Percentiles rank a stretch among this genome's conserved stretches.
Evolutionary conservation across 73 alveolate genomes (phyloP).

Genomic region (Stentor coeruleus): DNA sequence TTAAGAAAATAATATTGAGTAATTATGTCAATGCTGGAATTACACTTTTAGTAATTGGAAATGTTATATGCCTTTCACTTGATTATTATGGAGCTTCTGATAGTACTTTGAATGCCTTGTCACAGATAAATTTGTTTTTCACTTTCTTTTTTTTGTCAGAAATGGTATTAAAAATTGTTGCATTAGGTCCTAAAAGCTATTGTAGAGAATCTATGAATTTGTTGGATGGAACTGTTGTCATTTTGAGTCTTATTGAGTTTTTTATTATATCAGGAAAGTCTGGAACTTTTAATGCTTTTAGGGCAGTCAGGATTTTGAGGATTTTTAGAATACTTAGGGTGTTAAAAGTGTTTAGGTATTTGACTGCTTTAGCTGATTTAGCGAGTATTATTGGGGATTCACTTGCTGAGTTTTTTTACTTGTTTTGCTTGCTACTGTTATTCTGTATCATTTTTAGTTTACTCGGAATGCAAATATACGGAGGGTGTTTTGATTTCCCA

Average conservation of each 20-base stretch:
- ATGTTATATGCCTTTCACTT: slow-evolving; percentile 62
- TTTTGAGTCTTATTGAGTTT: slow-evolving; percentile 81
- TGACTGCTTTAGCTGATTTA: slow-evolving; percentile 75
- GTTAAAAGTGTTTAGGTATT: slow-evolving; percentile 77
- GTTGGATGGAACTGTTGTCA: slow-evolving; percentile 78
- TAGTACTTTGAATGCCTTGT: background rate
- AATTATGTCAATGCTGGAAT: no score
- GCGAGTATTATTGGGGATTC: slow-evolving; percentile 60
- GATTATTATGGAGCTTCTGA: slow-evolving; percentile 34
- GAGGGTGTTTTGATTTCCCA: slow-evolving; percentile 66
- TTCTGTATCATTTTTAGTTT: slow-evolving; percentile 88
- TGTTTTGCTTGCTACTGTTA: slow-evolving; percentile 81
- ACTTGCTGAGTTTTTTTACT: slow-evolving; percentile 20
- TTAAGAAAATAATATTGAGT: no score
- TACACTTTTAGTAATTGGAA: slow-evolving; percentile 29
- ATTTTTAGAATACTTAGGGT: slow-evolving; percentile 93
- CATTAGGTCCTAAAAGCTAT: slow-evolving; percentile 55
- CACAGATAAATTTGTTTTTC: background rate
- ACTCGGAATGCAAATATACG: slow-evolving; percentile 93
- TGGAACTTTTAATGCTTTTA: slow-evolving; percentile 51
- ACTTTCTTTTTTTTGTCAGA: slow-evolving; percentile 47
- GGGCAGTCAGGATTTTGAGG: slow-evolving; percentile 87
- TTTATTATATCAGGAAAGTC: slow-evolving; percentile 45
- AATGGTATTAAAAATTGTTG: slow-evolving; percentile 63
- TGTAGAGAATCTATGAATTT: slow-evolving; percentile 60